Percentiles rank a stretch among this genome's conserved stretches.
Conservation (phyloP, 2,329 filamentous ascomycete species). For the Neonectria neomacrospora region DNA sequence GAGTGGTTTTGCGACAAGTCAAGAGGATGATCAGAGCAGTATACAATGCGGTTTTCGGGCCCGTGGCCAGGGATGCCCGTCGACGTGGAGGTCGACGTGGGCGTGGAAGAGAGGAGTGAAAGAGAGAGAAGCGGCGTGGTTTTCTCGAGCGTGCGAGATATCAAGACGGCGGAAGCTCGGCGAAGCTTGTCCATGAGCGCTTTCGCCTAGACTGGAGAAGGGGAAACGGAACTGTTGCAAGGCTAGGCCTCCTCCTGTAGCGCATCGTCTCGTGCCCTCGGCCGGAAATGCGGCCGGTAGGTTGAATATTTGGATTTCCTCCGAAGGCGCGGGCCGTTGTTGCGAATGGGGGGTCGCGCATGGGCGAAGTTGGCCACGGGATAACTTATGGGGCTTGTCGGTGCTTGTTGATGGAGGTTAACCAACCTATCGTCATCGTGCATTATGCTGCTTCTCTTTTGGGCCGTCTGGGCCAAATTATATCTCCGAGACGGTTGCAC, state of each 20-base stretch:
- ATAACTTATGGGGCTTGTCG: background rate
- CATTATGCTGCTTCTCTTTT: constrained; percentile 7
- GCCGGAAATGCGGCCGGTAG: background rate
- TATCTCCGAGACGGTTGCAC: background rate
- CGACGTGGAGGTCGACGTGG: background rate
- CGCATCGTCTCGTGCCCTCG: constrained; percentile 1
- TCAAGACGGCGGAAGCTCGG: constrained; percentile 23
- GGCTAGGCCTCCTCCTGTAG: background rate
- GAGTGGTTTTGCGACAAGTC: background rate
- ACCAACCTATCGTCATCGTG: constrained; percentile 4
- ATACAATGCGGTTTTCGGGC: background rate
- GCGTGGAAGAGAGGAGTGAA: background rate
- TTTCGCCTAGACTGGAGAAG: constrained; percentile 5
- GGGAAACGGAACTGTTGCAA: background rate
- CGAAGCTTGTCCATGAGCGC: constrained; percentile 26
- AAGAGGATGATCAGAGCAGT: background rate
- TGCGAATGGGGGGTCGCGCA: background rate
- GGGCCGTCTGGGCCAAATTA: background rate
- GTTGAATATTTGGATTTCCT: background rate
- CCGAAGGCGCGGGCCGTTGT: background rate
- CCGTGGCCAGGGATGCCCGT: background rate
- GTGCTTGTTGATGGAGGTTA: background rate
- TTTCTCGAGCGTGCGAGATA: constrained; percentile 11
- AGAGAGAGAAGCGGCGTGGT: background rate
- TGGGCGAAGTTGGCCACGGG: background rate